Percentiles rank a stretch among this genome's conserved stretches.
phyloP scores from a whole-genome alignment of 2,329 filamentous ascomycete genomes.

The Pseudogymnoascus sp. region DNA sequence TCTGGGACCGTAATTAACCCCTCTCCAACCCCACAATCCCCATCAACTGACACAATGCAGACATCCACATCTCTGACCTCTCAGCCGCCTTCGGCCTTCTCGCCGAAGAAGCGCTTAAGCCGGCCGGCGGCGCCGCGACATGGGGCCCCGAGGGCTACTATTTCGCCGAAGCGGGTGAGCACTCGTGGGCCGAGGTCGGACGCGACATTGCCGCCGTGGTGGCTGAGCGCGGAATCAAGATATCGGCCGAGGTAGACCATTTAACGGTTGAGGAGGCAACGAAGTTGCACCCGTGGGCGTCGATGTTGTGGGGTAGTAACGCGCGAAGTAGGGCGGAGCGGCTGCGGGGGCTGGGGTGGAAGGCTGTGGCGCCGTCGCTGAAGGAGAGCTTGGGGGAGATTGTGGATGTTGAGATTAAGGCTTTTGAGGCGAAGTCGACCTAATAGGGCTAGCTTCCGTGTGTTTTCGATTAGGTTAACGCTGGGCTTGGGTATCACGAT shows the following conservation, averaged over 20 bases:
- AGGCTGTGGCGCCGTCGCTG: not conserved
- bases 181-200: slow-evolving; percentile 41
- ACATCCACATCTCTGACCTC: slow-evolving; percentile 48
- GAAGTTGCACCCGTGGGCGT: slow-evolving; percentile 15
- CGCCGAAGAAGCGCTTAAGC: slow-evolving; percentile 40
- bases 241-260: slow-evolving; percentile 14
- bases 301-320: slow-evolving; percentile 17
- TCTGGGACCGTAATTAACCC: slow-evolving; percentile 13
- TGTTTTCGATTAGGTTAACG: not conserved
- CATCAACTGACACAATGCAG: slow-evolving; percentile 26
- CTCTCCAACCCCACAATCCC: not conserved
- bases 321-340: slow-evolving; percentile 13
- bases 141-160: slow-evolving; percentile 51
- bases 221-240: slow-evolving; percentile 39
- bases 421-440: not conserved
- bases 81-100: slow-evolving; percentile 43
- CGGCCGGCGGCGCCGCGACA: slow-evolving; percentile 30
- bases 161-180: slow-evolving; percentile 47
- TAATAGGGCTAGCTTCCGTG: not conserved
- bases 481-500: not conserved
- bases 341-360: slow-evolving; percentile 15
- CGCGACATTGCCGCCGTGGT: slow-evolving; percentile 39
- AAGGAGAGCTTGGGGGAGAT: not conserved
- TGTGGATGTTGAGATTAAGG: not conserved
- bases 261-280: slow-evolving; percentile 14